These are phyloP conservation scores for Malassezia nana DNA, from an alignment of 1,284 basidiomycete genomes.

Conservation along the genomic window DNA sequence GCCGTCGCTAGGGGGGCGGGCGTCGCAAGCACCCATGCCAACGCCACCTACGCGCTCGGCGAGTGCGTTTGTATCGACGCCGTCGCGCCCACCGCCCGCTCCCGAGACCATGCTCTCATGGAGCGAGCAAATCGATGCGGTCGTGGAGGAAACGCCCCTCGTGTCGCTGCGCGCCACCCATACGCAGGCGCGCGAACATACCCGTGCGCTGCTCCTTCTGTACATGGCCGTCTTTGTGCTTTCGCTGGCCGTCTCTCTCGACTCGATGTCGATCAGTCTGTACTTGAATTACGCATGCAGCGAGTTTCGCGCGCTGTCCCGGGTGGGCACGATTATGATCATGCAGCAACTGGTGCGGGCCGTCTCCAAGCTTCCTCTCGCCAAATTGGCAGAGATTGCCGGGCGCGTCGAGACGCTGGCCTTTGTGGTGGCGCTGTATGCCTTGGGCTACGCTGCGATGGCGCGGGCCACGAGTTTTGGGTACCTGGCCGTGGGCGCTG, in stretches of 20 bases:
- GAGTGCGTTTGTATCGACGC: no score
- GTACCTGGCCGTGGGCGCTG: conserved; percentile 55
- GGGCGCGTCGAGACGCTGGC: conserved; percentile 56
- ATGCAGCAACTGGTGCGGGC: conserved; percentile 52
- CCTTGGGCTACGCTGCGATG: conserved; percentile 58
- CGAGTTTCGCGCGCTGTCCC: conserved; percentile 43
- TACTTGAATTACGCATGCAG: conserved; percentile 46
- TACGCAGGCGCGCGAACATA: conserved; percentile 2
- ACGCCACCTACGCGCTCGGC: no score
- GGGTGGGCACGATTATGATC: conserved; percentile 49
- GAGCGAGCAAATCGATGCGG: conserved; percentile 11
- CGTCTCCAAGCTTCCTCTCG: conserved; percentile 67
- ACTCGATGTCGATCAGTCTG: conserved; percentile 54
- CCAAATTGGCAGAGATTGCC: conserved; percentile 64
- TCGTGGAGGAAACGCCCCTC: conserved; percentile 11
- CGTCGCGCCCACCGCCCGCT: not conserved
- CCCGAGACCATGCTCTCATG: conserved; percentile 9
- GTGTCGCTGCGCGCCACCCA: conserved; percentile 8
- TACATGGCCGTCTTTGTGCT: conserved; percentile 55
- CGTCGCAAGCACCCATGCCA: no score
- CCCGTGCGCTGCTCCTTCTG: conserved; percentile 5
- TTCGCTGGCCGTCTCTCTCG: conserved; percentile 58
- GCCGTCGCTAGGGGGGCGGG: no score
- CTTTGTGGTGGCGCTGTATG: conserved; percentile 53
- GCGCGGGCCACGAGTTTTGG: conserved; percentile 58